phyloP scores from a whole-genome alignment of 257 asterid species.

The Lycium ferocissimum region DNA sequence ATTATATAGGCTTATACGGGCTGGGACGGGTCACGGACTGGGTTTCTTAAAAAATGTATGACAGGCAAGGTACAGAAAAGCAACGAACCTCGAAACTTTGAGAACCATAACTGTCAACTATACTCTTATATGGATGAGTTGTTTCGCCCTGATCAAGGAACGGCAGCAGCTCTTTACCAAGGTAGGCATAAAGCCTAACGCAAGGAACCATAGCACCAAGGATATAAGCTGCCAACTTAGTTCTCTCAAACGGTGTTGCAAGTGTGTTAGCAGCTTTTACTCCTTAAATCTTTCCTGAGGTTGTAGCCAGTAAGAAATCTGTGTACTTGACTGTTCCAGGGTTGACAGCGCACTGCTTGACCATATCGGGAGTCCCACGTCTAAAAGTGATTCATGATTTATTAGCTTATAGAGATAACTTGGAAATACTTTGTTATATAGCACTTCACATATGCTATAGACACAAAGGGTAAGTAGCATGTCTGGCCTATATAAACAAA shows the following conservation, averaged over 20 bases:
- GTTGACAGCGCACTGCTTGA: constrained; percentile 55
- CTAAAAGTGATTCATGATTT: constrained; percentile 47
- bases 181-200: constrained; percentile 85
- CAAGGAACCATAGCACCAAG: constrained; percentile 97
- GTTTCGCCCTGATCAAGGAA: constrained; percentile 43
- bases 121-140: constrained; percentile 73
- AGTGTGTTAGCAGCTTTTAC: constrained; percentile 67
- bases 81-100: constrained; percentile 71
- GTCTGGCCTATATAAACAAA: no score
- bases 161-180: constrained; percentile 74
- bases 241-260: constrained; percentile 92
- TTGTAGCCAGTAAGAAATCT: constrained; percentile 83
- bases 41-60: not conserved
- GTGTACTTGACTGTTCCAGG: constrained; percentile 79
- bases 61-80: constrained; percentile 30
- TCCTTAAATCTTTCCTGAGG: constrained; percentile 84
- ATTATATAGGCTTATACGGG: no score
- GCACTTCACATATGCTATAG: no score
- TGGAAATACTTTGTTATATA: no score
- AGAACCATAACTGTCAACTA: constrained; percentile 80
- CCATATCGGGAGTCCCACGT: constrained; percentile 69
- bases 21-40: no score
- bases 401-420: not conserved
- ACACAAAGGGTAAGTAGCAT: no score
- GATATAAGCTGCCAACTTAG: constrained; percentile 91